phyloP scores from a whole-genome alignment of 345 rosid species.

The Eucalyptus tenuipes region DNA sequence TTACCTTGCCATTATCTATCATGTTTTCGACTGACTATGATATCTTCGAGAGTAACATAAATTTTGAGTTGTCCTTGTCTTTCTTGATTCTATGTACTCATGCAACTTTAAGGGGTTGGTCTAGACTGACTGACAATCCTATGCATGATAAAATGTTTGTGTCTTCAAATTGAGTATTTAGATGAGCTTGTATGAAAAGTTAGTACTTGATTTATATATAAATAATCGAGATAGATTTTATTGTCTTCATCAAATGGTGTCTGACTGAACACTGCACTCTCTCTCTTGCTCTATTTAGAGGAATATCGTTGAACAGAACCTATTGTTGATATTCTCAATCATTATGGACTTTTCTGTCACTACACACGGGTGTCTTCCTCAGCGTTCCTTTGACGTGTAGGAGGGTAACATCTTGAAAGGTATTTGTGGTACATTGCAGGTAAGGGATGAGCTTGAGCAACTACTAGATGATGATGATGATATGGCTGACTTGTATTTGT shows the following conservation, averaged over 20 bases:
- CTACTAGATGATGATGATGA: constrained; percentile 96
- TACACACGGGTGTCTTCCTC: neutral
- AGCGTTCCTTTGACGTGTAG: neutral
- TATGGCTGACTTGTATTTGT: constrained; percentile 93
- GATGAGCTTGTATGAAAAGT: neutral
- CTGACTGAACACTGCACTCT: neutral
- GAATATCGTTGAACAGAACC: neutral
- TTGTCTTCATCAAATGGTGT: neutral
- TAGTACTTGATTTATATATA: neutral
- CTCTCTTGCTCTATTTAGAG: neutral
- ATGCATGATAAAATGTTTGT: neutral
- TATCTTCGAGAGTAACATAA: neutral
- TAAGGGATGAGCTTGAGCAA: constrained; percentile 94
- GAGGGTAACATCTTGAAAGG: neutral
- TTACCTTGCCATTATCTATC: neutral
- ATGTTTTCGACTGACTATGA: neutral
- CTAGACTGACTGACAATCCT: neutral
- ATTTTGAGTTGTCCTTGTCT: neutral
- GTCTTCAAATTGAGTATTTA: neutral
- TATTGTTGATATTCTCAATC: neutral
- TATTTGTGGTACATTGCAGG: constrained; percentile 24
- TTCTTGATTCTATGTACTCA: neutral
- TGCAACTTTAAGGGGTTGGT: neutral
- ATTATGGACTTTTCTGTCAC: neutral
- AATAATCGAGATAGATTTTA: neutral